Evolutionary conservation across 352 stramenopile species (phyloP).

Genomic region (Phytophthora quininea): DNA sequence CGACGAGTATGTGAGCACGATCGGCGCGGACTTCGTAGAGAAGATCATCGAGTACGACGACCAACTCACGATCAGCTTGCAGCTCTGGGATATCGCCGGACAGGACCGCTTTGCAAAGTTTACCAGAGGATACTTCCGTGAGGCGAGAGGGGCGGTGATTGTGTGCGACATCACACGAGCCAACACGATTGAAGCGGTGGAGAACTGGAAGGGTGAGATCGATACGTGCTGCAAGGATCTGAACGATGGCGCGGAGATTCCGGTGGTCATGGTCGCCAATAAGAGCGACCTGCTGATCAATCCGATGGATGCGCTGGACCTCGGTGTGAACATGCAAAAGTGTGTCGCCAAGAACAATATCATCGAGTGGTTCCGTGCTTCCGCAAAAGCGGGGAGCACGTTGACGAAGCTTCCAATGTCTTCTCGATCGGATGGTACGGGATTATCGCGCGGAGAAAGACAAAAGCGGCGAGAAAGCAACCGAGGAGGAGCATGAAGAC

Average conservation of each 20-base stretch:
- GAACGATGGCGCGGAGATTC: slow-evolving; percentile 51
- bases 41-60: slow-evolving; percentile 75
- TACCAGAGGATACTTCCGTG: slow-evolving; percentile 84
- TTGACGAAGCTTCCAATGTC: slow-evolving; percentile 69
- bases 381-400: slow-evolving; percentile 67
- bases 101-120: slow-evolving; percentile 91
- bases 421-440: slow-evolving; percentile 68
- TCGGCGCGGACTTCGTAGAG: slow-evolving; percentile 88
- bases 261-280: slow-evolving; percentile 86
- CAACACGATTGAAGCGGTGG: slow-evolving; percentile 86
- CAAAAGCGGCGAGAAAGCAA: slow-evolving; percentile 9
- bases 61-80: slow-evolving; percentile 63
- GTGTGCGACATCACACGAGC: slow-evolving; percentile 89
- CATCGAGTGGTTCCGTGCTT: slow-evolving; percentile 79
- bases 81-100: slow-evolving; percentile 90
- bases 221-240: slow-evolving; percentile 63
- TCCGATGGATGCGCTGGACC: slow-evolving; percentile 65
- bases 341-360: slow-evolving; percentile 76
- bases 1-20: slow-evolving; percentile 87
- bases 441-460: slow-evolving; percentile 44
- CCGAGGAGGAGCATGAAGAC: slow-evolving; percentile 6
- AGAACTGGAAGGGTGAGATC: slow-evolving; percentile 85
- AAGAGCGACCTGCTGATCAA: slow-evolving; percentile 86
- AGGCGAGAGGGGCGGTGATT: slow-evolving; percentile 82
- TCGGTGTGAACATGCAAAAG: slow-evolving; percentile 88